These are phyloP conservation scores for Trichoderma lentiforme DNA, from an alignment of 2,329 filamentous ascomycete species.

Conservation along the genomic window DNA sequence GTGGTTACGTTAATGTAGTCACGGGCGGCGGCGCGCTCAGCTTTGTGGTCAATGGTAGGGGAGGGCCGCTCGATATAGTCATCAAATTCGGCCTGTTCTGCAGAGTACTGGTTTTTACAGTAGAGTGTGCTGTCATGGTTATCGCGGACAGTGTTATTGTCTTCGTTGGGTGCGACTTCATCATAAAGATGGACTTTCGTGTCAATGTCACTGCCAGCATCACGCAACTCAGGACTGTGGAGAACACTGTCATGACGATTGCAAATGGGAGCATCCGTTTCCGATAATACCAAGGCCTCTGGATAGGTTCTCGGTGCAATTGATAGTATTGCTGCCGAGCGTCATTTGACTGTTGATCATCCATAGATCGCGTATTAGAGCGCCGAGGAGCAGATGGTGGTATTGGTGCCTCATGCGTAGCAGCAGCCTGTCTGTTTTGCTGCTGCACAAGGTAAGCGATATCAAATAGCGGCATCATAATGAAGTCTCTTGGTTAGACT, in stretches of 20 bases:
- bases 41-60: neutral
- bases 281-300: constrained; percentile 3
- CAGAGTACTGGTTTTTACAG: neutral
- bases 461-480: constrained; percentile 1
- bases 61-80: neutral
- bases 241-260: neutral
- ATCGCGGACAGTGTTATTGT: neutral
- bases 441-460: neutral
- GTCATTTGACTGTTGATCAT: neutral
- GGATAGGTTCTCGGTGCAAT: neutral
- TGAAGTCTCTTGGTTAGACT: neutral
- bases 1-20: neutral
- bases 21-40: neutral
- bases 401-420: neutral
- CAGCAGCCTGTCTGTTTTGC: neutral
- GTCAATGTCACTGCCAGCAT: neutral
- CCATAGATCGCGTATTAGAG: neutral
- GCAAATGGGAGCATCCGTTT: constrained; percentile 9
- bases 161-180: neutral
- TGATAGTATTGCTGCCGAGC: constrained; percentile 3
- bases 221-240: neutral
- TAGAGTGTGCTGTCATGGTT: neutral
- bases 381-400: neutral
- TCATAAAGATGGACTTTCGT: constrained; percentile 1
- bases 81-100: neutral